Evolutionary conservation across 2,329 filamentous ascomycete genomes (phyloP).

Genomic region (Parafenestella ontariensis): DNA sequence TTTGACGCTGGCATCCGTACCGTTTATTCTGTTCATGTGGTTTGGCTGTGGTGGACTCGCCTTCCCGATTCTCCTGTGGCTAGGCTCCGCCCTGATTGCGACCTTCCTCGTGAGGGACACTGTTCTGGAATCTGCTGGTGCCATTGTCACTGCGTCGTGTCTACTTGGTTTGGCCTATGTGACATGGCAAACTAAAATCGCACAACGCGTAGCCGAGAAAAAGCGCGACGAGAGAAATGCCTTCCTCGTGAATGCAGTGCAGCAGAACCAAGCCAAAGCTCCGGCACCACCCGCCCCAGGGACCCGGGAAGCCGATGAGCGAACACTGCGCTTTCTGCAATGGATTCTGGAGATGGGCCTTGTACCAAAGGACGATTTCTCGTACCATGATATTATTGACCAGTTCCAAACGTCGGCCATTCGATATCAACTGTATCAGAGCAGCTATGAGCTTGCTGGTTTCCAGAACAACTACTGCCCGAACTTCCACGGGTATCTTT

Average conservation of each 20-base stretch:
- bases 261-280: slow-evolving; percentile 4
- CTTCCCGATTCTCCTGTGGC: slow-evolving; percentile 20
- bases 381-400: slow-evolving; percentile 24
- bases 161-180: slow-evolving; percentile 8
- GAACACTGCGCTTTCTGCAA: slow-evolving; percentile 21
- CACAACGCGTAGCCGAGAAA: slow-evolving; percentile 4
- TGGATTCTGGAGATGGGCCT: slow-evolving; percentile 19
- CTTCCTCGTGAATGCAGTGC: slow-evolving; percentile 12
- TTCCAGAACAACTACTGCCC: slow-evolving; percentile 18
- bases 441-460: slow-evolving; percentile 11
- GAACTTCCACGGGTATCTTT: slow-evolving; percentile 22
- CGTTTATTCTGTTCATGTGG: slow-evolving; percentile 22
- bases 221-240: slow-evolving; percentile 16
- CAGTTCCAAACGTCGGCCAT: slow-evolving; percentile 27
- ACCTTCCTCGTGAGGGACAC: slow-evolving; percentile 11
- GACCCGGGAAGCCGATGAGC: slow-evolving; percentile 11
- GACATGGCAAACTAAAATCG: slow-evolving; percentile 1
- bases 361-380: slow-evolving; percentile 19
- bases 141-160: slow-evolving; percentile 7
- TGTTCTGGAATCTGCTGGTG: slow-evolving; percentile 13
- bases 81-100: slow-evolving; percentile 1
- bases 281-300: slow-evolving; percentile 6
- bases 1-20: slow-evolving; percentile 13
- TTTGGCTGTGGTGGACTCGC: slow-evolving; percentile 22
- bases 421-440: slow-evolving; percentile 24